phyloP scores from a whole-genome alignment of 2,329 filamentous ascomycete genomes.

The Harringtonia aguacate region DNA sequence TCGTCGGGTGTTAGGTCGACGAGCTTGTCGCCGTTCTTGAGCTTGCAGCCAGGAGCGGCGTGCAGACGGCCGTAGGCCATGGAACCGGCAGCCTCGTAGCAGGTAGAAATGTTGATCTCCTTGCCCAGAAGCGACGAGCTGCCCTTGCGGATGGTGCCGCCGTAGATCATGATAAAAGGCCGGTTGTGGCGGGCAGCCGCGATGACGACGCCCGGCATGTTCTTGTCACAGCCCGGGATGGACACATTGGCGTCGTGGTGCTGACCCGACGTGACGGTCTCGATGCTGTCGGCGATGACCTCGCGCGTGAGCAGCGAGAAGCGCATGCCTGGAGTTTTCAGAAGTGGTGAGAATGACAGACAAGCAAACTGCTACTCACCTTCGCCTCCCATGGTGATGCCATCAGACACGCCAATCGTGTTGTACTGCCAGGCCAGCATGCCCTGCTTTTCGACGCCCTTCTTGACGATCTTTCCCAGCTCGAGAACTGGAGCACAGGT shows the following conservation, averaged over 20 bases:
- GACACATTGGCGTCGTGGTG: conserved; percentile 89
- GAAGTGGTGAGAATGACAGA: neutral
- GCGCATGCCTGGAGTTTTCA: conserved; percentile 60
- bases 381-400: conserved; percentile 91
- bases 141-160: conserved; percentile 83
- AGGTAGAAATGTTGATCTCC: conserved; percentile 78
- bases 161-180: conserved; percentile 91
- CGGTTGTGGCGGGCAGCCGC: conserved; percentile 84
- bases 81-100: conserved; percentile 79
- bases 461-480: conserved; percentile 79
- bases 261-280: conserved; percentile 86
- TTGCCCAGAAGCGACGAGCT: conserved; percentile 66
- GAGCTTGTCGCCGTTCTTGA: conserved; percentile 24
- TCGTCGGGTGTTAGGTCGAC: conserved; percentile 58
- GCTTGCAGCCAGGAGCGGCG: conserved; percentile 33
- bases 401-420: conserved; percentile 79
- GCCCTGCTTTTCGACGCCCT: conserved; percentile 64
- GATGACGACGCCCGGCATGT: conserved; percentile 92
- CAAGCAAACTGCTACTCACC: conserved; percentile 34
- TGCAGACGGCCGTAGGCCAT: conserved; percentile 69
- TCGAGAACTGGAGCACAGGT: conserved; percentile 79
- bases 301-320: conserved; percentile 86
- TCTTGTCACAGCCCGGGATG: conserved; percentile 93
- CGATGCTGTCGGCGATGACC: conserved; percentile 88
- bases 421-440: conserved; percentile 96